Percentiles rank a stretch among this genome's conserved stretches.
Evolutionary conservation across 768 basidiomycete genomes (phyloP).

Genomic region (Pulveroboletus sp.): DNA sequence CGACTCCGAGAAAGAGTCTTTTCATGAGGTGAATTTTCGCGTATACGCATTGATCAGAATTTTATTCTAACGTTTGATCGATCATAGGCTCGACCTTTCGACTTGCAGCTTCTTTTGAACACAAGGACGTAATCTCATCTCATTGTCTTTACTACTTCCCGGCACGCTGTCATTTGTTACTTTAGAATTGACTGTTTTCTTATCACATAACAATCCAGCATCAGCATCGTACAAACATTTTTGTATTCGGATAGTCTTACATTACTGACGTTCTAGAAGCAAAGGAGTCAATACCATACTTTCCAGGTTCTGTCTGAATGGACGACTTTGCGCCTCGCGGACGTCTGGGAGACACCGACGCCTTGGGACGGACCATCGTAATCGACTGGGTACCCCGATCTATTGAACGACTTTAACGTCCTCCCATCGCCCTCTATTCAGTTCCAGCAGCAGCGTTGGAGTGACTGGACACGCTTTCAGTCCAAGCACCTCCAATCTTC

Average conservation of each 20-base stretch:
- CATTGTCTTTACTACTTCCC: background rate
- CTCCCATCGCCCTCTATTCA: conserved; percentile 64
- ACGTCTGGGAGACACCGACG: background rate
- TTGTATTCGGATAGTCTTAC: conserved; percentile 20
- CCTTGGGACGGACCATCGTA: background rate
- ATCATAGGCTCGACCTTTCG: conserved; percentile 46
- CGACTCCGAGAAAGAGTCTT: conserved; percentile 31
- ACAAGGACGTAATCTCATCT: conserved; percentile 35
- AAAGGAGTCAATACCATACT: background rate
- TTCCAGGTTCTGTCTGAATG: background rate
- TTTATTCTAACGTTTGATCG: background rate
- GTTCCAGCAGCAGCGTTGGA: conserved; percentile 34
- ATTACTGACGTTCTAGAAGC: conserved; percentile 27
- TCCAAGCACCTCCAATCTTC: conserved; percentile 48
- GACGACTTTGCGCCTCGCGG: background rate
- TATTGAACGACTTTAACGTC: conserved; percentile 51
- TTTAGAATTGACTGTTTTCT: conserved; percentile 1
- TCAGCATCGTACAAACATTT: conserved; percentile 14
- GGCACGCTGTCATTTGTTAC: background rate
- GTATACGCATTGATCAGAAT: background rate
- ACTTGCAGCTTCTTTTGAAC: conserved; percentile 51
- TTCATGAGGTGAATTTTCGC: conserved; percentile 33
- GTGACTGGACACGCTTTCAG: conserved; percentile 50
- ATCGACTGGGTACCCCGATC: background rate
- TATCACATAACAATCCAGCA: conserved; percentile 6